phyloP scores from a whole-genome alignment of 305 asterid species.

The Solanum aculeatissimum region DNA sequence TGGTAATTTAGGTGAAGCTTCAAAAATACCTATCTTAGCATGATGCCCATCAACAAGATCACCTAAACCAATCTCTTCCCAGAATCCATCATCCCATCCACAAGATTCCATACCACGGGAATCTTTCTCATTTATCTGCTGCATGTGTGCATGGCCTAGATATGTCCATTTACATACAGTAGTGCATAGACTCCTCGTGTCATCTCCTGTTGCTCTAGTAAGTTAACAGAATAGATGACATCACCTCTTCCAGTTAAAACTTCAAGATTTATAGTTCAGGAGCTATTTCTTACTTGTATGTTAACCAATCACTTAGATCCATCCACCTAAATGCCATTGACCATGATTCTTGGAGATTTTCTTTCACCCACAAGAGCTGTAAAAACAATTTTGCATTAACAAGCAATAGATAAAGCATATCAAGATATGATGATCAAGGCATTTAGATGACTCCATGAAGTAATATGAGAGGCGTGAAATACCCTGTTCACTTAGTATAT shows the following conservation, averaged over 20 bases:
- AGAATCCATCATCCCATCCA: slow-evolving; percentile 98
- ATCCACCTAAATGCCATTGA: slow-evolving; percentile 91
- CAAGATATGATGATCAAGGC: not conserved
- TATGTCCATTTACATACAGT: slow-evolving; percentile 99
- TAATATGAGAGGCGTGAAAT: not conserved
- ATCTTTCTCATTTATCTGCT: slow-evolving; percentile 57
- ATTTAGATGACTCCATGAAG: not conserved
- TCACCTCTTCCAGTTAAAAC: not conserved
- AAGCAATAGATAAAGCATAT: slow-evolving; percentile 1
- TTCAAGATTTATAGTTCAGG: not conserved
- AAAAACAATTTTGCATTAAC: slow-evolving; percentile 16
- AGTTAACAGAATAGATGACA: not conserved
- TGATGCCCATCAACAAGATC: slow-evolving; percentile 95
- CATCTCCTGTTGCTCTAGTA: slow-evolving; percentile 96
- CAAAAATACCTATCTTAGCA: slow-evolving; percentile 73
- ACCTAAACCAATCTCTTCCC: slow-evolving; percentile 94
- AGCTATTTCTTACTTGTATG: slow-evolving; percentile 50
- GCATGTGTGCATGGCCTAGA: slow-evolving; percentile 98
- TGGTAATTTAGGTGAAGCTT: not conserved
- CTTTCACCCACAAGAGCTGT: slow-evolving; percentile 98
- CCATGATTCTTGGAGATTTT: slow-evolving; percentile 88
- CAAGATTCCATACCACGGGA: slow-evolving; percentile 84
- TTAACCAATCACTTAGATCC: slow-evolving; percentile 98
- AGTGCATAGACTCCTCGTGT: slow-evolving; percentile 95
- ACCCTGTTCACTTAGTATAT: not conserved